phyloP scores from a whole-genome alignment of 208 protist genomes.

The Angomonas deanei region DNA sequence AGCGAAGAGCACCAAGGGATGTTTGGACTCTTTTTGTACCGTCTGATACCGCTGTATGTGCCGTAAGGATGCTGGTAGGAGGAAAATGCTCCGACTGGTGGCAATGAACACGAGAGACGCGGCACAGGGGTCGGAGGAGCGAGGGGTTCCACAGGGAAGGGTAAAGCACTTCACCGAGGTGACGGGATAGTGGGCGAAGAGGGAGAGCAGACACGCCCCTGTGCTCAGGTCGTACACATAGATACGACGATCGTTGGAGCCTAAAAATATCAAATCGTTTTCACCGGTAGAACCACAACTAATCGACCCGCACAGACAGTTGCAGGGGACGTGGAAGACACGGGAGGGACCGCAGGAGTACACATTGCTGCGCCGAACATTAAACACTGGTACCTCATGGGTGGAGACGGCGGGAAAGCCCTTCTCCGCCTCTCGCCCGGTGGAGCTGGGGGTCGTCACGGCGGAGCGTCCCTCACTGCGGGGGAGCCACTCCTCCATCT shows the following conservation, averaged over 20 bases:
- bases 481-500: not conserved
- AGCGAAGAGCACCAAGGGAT: not conserved
- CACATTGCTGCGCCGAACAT: not conserved
- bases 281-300: slow-evolving; percentile 17
- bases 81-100: not conserved
- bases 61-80: not conserved
- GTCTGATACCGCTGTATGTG: not conserved
- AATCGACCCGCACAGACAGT: slow-evolving; percentile 74
- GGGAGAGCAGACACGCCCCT: slow-evolving; percentile 51
- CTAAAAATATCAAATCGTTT: slow-evolving; percentile 54
- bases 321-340: slow-evolving; percentile 73
- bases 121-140: too few species aligned
- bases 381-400: too few species aligned
- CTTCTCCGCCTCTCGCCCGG: not conserved
- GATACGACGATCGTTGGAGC: slow-evolving; percentile 68
- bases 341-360: slow-evolving; percentile 1
- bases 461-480: not conserved
- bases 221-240: slow-evolving; percentile 67
- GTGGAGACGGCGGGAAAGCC: not conserved
- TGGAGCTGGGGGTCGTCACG: not conserved
- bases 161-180: slow-evolving; percentile 65
- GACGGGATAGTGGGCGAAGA: slow-evolving; percentile 74
- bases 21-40: not conserved
- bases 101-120: not conserved
- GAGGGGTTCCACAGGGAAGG: slow-evolving; percentile 15